Base-by-base conservation (phyloP, 192 early-diverging fungal genomes). In the Mortierella alpina region DNA sequence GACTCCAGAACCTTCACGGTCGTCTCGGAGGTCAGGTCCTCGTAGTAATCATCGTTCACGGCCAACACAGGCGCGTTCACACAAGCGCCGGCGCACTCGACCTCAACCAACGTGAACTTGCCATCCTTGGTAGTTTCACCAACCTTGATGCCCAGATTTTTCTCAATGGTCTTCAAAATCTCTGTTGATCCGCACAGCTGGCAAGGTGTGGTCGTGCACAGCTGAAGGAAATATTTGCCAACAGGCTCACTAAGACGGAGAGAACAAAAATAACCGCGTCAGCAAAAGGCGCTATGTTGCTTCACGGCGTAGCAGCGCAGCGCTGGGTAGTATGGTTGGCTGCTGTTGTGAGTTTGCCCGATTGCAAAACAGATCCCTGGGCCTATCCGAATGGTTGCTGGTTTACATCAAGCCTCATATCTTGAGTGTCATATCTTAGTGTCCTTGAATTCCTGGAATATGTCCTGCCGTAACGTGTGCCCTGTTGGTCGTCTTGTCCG, bases 1-100 rank as follows among this genome's bases (percentile, higher is more conserved):
- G 87, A 90, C 14, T 97, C 92, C 39, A 99, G 85, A 46, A 99
- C 88, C 88, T 94, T 95, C 42, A 91, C 88, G 31, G 95, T 97
- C 1, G 93, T 85, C 70, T 96, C 94, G 45, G 96, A 91, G 11
- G 97, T 98, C 73, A 99, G 87, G 83, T 99, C 98, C 91, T 99
- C 98, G 88, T 96, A 98, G 84, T 99, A 99, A 68, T 99, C 97
- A 64, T 99, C 97, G 84, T 99, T 99, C 63, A 99, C 91, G 51
- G 98, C 96, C 78, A 99, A 85, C 7, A 99, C 97, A 4, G 97
- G 98, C 14, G 97, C 96, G 72, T 99, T 99, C 61, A 96, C 91
- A 80, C 98, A 99, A 17, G 98, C 98, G 62, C 96, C 98, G 41
- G 98, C 98, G 73, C 98, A 99, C 85, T 99, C 98, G 31, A 99